These are phyloP conservation scores for Entamoeba invadens DNA, from an alignment of 208 protist genomes.

Conservation along the genomic window DNA sequence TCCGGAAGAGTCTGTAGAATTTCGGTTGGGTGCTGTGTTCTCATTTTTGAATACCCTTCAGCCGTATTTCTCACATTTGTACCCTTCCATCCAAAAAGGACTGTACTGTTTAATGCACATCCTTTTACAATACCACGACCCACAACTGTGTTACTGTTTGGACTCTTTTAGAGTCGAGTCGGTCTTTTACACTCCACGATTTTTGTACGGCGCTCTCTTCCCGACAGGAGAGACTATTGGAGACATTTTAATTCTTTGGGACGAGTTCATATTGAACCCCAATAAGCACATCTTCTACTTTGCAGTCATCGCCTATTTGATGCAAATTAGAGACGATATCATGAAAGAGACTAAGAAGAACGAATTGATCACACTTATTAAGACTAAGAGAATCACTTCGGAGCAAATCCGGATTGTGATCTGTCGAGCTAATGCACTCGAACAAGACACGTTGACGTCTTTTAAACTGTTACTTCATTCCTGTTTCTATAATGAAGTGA, in stretches of 20 bases:
- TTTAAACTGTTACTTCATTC: not conserved
- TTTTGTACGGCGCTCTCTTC: not conserved
- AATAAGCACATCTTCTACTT: not conserved
- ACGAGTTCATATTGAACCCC: not conserved
- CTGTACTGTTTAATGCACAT: not conserved
- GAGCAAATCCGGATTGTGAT: not conserved
- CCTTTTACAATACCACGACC: not conserved
- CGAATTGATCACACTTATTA: not conserved
- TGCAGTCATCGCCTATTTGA: not conserved
- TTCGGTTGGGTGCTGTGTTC: not conserved
- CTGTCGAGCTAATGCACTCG: not conserved
- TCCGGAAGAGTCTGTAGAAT: not conserved
- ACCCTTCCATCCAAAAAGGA: not conserved
- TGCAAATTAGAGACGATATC: not conserved
- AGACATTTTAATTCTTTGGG: not conserved
- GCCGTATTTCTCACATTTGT: not conserved
- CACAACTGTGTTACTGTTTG: not conserved
- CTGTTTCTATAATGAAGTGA: not conserved
- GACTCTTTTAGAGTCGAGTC: not conserved
- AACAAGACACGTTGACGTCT: not conserved
- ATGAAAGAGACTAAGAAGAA: conserved; percentile 2
- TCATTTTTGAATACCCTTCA: not conserved
- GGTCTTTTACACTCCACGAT: not conserved
- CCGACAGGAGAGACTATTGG: not conserved
- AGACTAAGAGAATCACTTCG: not conserved